Evolutionary conservation across 2,329 filamentous ascomycete genomes (phyloP).

Genomic region (Periconia digitata): DNA sequence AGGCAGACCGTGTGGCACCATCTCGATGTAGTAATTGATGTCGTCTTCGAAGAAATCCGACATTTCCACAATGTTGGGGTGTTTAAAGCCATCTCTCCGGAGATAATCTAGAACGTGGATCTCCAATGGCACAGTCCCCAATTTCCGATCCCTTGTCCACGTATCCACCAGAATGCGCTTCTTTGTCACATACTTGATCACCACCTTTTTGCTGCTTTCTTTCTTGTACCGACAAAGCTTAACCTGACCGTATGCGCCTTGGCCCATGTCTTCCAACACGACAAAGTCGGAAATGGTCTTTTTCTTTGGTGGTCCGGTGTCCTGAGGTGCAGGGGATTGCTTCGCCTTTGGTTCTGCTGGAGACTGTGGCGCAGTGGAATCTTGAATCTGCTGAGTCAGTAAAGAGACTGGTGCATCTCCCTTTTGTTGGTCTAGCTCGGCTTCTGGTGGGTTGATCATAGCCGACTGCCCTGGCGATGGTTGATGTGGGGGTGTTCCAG

Average conservation of each 20-base stretch:
- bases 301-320: constrained; percentile 53
- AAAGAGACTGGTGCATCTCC: constrained; percentile 48
- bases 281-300: constrained; percentile 88
- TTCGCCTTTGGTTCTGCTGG: constrained; percentile 40
- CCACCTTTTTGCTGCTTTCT: constrained; percentile 74
- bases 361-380: constrained; percentile 51
- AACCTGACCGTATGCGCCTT: constrained; percentile 96
- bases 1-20: constrained; percentile 90
- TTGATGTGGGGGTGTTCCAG: constrained; percentile 73
- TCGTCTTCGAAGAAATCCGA: constrained; percentile 74
- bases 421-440: constrained; percentile 37
- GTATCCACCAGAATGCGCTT: constrained; percentile 95
- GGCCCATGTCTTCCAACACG: constrained; percentile 96
- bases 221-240: constrained; percentile 89
- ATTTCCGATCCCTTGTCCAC: constrained; percentile 89
- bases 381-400: constrained; percentile 54
- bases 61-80: constrained; percentile 70
- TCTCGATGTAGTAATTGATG: constrained; percentile 97
- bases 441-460: constrained; percentile 40
- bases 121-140: constrained; percentile 93
- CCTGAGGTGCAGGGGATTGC: constrained; percentile 11
- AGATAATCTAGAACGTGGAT: constrained; percentile 97
- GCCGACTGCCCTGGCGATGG: constrained; percentile 73
- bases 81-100: constrained; percentile 67
- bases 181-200: constrained; percentile 98